These are phyloP conservation scores for Phlyctochytrium planicorne DNA, from an alignment of 192 early-diverging fungal species.

Conservation along the genomic window DNA sequence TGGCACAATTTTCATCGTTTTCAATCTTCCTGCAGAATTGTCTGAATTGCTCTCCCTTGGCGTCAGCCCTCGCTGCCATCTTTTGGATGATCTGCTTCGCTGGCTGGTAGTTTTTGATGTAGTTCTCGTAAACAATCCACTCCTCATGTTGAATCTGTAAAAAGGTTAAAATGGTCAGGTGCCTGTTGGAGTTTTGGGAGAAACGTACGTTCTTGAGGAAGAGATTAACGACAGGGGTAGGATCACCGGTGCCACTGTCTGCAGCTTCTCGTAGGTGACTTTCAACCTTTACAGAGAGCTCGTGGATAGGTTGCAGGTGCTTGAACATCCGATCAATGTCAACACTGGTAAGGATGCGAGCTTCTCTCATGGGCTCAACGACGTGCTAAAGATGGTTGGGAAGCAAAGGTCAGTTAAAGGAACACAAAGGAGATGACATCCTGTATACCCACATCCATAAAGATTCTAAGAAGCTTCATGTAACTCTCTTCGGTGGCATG, in stretches of 20 bases:
- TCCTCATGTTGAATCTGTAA: conserved; percentile 1
- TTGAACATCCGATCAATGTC: background rate
- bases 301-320: background rate
- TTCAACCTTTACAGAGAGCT: background rate
- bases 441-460: background rate
- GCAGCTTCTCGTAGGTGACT: background rate
- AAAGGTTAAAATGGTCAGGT: no score
- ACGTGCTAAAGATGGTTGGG: background rate
- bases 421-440: no score
- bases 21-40: background rate
- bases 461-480: background rate
- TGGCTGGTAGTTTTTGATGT: background rate
- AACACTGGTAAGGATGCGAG: background rate
- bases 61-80: background rate
- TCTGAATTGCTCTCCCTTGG: background rate
- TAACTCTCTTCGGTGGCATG: background rate
- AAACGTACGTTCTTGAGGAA: background rate
- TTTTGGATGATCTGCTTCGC: background rate
- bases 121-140: conserved; percentile 3
- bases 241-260: background rate
- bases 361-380: background rate
- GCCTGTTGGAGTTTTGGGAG: no score
- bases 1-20: conserved; percentile 17
- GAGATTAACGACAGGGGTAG: background rate
- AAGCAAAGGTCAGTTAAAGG: no score